phyloP scores from a whole-genome alignment of 352 stramenopile species.

The Phytophthora litchii region DNA sequence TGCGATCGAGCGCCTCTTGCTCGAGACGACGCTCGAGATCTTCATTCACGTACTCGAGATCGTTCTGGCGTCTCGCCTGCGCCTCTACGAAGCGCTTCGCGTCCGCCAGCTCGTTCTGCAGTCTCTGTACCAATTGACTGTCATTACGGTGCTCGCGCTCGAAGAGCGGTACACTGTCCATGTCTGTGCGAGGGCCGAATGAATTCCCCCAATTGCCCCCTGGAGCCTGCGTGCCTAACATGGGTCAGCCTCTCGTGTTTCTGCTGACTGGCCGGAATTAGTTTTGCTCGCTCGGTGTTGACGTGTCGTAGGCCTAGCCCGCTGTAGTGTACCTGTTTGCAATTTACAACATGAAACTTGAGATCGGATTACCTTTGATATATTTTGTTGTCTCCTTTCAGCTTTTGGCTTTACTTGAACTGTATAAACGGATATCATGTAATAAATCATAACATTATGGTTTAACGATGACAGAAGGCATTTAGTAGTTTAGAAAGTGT shows the following conservation, averaged over 20 bases:
- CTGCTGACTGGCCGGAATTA: conserved; percentile 26
- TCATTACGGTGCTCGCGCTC: conserved; percentile 88
- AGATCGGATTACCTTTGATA: not conserved
- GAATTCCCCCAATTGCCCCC: conserved; percentile 58
- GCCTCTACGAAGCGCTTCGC: conserved; percentile 86
- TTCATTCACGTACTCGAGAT: conserved; percentile 89
- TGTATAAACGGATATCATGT: too few relatives aligned
- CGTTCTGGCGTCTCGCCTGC: conserved; percentile 82
- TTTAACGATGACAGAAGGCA: too few relatives aligned
- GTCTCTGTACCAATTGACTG: conserved; percentile 79
- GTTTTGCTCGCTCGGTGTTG: conserved; percentile 15
- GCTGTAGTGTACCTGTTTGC: not conserved
- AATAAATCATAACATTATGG: too few relatives aligned
- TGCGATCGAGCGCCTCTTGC: conserved; percentile 84
- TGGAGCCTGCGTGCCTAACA: conserved; percentile 46
- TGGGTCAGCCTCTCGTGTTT: conserved; percentile 20
- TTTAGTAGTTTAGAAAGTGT: conserved; percentile 20
- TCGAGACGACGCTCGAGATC: conserved; percentile 83
- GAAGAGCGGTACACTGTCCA: conserved; percentile 86
- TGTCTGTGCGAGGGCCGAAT: conserved; percentile 59
- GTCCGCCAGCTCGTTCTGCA: conserved; percentile 86
- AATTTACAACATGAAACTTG: not conserved
- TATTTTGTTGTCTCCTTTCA: too few relatives aligned
- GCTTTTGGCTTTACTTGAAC: not conserved
- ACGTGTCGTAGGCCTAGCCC: conserved; percentile 18